Evolutionary conservation across 345 rosid genomes (phyloP), one percentile per base, ranked within the genome.

Genomic region (Noccaea bulbosa): DNA sequence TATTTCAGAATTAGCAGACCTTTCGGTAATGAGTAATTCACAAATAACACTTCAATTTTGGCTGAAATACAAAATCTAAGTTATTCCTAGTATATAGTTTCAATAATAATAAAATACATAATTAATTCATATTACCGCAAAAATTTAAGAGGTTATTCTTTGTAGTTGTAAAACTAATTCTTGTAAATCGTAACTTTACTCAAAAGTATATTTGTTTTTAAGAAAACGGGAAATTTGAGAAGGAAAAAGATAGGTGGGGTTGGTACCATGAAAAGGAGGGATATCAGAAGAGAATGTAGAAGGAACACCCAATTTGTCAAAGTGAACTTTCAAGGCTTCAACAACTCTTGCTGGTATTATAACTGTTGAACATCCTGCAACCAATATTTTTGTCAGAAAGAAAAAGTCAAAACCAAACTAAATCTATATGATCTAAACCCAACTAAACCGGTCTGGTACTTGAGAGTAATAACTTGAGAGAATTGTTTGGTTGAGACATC

Each of bases 341-440:
- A 86, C 86, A 4, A 92, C 98, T 81, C 86, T 85, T 51, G 93
- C 90, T 24, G 98, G 98, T 70, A 92, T 84, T 8, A 92, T 76
- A 11, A 88, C 95, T 8, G 87, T 84, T 7, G 98, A 80, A 70
- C 91, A 81, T 11, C 93, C 98, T 92, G 78, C 69, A 37, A 70
- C 65, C 56, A 63, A 57, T 39, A 5, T 59, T 48, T 45, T 22
- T 34, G 30, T 20, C 54, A 69, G 39, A 44, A 11, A 63, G 47
- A 41, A 17, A 17, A 65, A 65, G 47, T 55, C 67, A 68, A 52
- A 48, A 47, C 30, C 11, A n/a, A 58, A 27, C 65, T 32, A 38
- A 63, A 44, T 17, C 34, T 30, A 49, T 49, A 32, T n/a, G n/a
- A n/a, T 46, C 27, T 27, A 27, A 66, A 34, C 52, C 66, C 49